phyloP scores from a whole-genome alignment of 495 filamentous ascomycete genomes.

The Penicillium flavigenum region DNA sequence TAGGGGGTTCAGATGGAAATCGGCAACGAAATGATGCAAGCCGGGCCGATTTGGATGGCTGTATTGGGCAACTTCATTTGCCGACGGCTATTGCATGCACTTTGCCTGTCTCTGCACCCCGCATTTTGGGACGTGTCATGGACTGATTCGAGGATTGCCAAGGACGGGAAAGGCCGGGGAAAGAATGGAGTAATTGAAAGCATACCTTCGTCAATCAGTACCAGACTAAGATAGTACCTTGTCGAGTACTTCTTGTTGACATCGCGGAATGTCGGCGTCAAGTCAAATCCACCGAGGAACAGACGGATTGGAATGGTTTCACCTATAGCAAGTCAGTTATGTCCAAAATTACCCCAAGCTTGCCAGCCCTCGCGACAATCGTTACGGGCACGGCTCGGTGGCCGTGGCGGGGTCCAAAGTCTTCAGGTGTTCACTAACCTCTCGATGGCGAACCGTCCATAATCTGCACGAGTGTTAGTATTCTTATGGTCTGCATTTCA shows the following conservation, averaged over 20 bases:
- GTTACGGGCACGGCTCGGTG: neutral
- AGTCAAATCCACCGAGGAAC: constrained; percentile 96
- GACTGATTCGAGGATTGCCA: neutral
- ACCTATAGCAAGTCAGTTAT: constrained; percentile 48
- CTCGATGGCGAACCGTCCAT: constrained; percentile 98
- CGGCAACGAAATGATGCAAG: constrained; percentile 11
- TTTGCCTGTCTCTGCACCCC: constrained; percentile 3
- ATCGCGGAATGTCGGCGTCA: constrained; percentile 98
- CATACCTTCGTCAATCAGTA: constrained; percentile 93
- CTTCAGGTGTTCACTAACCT: constrained; percentile 48
- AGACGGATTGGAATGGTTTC: constrained; percentile 98
- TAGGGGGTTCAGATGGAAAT: constrained; percentile 8
- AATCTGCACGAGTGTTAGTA: constrained; percentile 58
- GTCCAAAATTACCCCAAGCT: neutral
- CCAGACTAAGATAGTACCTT: constrained; percentile 93
- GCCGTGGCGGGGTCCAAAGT: neutral
- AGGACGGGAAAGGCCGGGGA: neutral
- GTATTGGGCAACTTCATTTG: constrained; percentile 30
- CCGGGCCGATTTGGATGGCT: constrained; percentile 16
- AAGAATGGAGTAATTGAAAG: constrained; percentile 10
- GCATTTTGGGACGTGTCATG: constrained; percentile 5
- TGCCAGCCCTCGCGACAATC: neutral
- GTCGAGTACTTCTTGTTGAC: constrained; percentile 99
- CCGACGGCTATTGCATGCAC: constrained; percentile 39
- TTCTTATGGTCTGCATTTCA: neutral